A percentile compares a stretch with the other conserved stretches of the same genome.
Conservation (phyloP, 2,329 filamentous ascomycete species). For the Magnaporthiopsis incrustans region DNA sequence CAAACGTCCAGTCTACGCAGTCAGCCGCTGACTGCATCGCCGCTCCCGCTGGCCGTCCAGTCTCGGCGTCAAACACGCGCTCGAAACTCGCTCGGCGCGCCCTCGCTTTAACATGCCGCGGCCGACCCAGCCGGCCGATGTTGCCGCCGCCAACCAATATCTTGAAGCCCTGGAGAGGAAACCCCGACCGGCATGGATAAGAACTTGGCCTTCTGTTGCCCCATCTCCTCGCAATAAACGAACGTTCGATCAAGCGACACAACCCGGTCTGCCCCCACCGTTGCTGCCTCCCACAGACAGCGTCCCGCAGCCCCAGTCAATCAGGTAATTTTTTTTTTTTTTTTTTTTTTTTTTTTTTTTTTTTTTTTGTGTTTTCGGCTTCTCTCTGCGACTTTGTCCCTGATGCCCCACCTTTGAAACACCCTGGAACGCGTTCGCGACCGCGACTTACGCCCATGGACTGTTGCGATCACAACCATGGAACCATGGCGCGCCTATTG, state of each 20-base stretch:
- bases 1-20: too few relatives aligned
- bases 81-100: background rate
- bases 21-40: too few relatives aligned
- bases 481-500: background rate
- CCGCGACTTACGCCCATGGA: background rate
- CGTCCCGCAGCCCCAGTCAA: background rate
- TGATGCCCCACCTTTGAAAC: too few relatives aligned
- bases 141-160: conserved; percentile 1
- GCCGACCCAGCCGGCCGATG: conserved; percentile 3
- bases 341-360: background rate
- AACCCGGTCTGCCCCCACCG: background rate
- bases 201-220: background rate
- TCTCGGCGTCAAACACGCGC: background rate
- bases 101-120: background rate
- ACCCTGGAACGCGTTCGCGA: too few relatives aligned
- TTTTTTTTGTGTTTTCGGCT: background rate
- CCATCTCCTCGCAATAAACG: background rate
- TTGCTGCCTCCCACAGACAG: background rate
- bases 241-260: background rate
- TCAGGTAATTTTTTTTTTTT: background rate
- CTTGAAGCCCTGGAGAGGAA: background rate
- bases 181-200: background rate
- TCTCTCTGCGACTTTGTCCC: background rate
- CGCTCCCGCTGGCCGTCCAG: background rate
- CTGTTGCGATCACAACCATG: background rate